A percentile compares a stretch with the other conserved stretches of the same genome.
These are phyloP conservation scores for Entrophospora sp. DNA, from an alignment of 192 early-diverging fungal genomes.

Conservation along the genomic window DNA sequence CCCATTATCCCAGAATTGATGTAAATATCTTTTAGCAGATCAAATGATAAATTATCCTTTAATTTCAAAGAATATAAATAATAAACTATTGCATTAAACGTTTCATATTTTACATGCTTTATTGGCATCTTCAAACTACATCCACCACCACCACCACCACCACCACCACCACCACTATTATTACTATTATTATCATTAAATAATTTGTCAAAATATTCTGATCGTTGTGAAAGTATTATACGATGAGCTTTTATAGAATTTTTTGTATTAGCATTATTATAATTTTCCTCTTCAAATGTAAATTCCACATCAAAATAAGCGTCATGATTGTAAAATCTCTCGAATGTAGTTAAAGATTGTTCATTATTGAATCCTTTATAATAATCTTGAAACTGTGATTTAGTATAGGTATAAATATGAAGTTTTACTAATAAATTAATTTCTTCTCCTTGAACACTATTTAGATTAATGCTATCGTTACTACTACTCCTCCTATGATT, in stretches of 20 bases:
- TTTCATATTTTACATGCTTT: background rate
- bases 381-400: background rate
- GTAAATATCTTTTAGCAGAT: slow-evolving; percentile 12
- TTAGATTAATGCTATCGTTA: too few species aligned
- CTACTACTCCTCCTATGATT: too few species aligned
- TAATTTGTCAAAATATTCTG: slow-evolving; percentile 16
- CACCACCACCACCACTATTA: too few species aligned
- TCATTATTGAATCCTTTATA: background rate
- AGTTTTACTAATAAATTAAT: background rate
- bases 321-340: slow-evolving; percentile 11
- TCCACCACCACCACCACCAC: background rate
- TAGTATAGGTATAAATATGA: background rate
- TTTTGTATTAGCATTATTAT: too few species aligned
- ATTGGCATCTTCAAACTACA: slow-evolving; percentile 8
- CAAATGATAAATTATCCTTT: background rate
- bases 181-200: too few species aligned
- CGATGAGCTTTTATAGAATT: slow-evolving; percentile 19
- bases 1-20: slow-evolving; percentile 2
- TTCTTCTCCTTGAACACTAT: background rate
- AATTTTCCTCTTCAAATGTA: slow-evolving; percentile 4
- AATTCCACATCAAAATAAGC: slow-evolving; percentile 12
- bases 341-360: background rate
- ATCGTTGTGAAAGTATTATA: slow-evolving; percentile 2
- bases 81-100: slow-evolving; percentile 2
- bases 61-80: slow-evolving; percentile 15